Evolutionary conservation across 192 early-diverging fungal genomes (phyloP).

Genomic region (Coemansia sp.): DNA sequence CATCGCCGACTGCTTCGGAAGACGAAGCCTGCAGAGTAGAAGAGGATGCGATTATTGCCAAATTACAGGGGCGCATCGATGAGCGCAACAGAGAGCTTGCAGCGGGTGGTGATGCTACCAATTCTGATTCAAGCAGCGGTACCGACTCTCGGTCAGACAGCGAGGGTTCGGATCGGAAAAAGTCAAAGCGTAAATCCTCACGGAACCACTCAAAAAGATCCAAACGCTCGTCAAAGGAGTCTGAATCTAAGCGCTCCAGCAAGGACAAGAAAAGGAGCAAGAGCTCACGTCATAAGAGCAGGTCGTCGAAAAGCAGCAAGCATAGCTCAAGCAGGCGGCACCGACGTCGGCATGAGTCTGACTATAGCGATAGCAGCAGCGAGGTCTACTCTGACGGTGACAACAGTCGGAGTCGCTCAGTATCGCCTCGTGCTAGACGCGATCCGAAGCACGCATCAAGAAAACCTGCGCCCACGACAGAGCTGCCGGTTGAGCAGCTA

Average conservation of each 20-base stretch:
- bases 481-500: neutral
- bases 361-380: slow-evolving; percentile 16
- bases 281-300: slow-evolving; percentile 17
- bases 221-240: slow-evolving; percentile 16
- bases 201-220: slow-evolving; percentile 9
- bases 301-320: slow-evolving; percentile 15
- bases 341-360: slow-evolving; percentile 5
- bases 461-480: neutral
- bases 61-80: slow-evolving; percentile 29
- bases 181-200: neutral
- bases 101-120: slow-evolving; percentile 19
- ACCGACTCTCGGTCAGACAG: slow-evolving; percentile 23
- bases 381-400: neutral
- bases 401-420: neutral
- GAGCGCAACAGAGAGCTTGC: neutral
- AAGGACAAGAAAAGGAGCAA: slow-evolving; percentile 30
- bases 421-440: neutral
- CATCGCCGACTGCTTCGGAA: slow-evolving; percentile 59
- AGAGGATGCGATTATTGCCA: slow-evolving; percentile 36
- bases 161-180: neutral
- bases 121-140: slow-evolving; percentile 16
- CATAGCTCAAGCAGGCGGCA: slow-evolving; percentile 15
- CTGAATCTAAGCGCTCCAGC: slow-evolving; percentile 24
- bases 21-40: slow-evolving; percentile 49
- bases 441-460: neutral